Percentiles rank a stretch among this genome's conserved stretches.
Conservation (phyloP, 2,329 filamentous ascomycete genomes). For the Bipolaris victoriae region DNA sequence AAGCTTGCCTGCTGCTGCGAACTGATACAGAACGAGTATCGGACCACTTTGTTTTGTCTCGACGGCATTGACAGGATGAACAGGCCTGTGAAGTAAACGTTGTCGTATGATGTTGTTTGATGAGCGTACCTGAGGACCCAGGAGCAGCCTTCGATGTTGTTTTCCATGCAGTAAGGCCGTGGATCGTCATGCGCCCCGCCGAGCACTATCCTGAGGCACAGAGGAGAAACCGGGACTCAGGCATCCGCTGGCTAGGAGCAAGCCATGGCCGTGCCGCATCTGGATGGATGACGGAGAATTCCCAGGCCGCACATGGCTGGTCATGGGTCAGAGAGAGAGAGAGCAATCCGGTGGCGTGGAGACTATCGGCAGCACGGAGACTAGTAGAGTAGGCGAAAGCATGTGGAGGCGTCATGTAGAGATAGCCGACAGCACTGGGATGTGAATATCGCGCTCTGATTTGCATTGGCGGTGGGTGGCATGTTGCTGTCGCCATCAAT, state of each 20-base stretch:
- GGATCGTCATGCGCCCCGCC: constrained; percentile 14
- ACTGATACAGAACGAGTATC: constrained; percentile 39
- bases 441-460: no score
- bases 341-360: background rate
- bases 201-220: constrained; percentile 33
- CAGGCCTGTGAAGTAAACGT: constrained; percentile 42
- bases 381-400: background rate
- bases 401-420: no score
- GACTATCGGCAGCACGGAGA: background rate
- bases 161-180: constrained; percentile 16
- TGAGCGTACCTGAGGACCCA: constrained; percentile 24
- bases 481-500: constrained; percentile 10
- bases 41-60: constrained; percentile 44
- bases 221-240: constrained; percentile 40
- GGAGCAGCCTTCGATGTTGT: constrained; percentile 20
- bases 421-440: background rate
- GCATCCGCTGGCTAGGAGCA: constrained; percentile 38
- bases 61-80: constrained; percentile 26
- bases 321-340: no score
- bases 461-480: background rate
- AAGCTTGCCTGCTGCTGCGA: constrained; percentile 22
- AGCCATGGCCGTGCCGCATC: constrained; percentile 14
- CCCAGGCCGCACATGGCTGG: background rate
- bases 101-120: constrained; percentile 48
- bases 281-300: constrained; percentile 14